Conservation (phyloP, 768 basidiomycete genomes). For the Suillus bovinus region DNA sequence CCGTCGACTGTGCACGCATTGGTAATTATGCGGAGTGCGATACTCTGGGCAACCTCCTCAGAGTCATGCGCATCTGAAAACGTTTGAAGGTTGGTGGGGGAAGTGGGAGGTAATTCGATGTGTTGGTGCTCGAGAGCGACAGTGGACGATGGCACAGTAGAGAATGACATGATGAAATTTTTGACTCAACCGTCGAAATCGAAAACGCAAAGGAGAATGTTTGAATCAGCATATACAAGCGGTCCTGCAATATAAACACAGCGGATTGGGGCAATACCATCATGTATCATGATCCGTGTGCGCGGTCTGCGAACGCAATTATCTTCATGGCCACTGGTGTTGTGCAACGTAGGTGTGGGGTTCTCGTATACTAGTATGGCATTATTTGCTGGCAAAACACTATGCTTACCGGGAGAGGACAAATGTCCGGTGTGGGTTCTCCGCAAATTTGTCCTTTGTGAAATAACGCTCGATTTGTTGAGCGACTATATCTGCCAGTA, state of each 20-base stretch:
- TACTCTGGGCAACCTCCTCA: conserved; percentile 53
- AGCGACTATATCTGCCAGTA: background rate
- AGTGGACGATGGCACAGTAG: conserved; percentile 24
- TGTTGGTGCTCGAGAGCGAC: conserved; percentile 8
- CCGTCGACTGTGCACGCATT: conserved; percentile 52
- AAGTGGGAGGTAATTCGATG: conserved; percentile 8
- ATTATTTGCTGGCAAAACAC: background rate
- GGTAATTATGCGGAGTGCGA: conserved; percentile 54
- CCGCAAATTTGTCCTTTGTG: background rate
- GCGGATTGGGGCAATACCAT: background rate
- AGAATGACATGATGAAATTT: conserved; percentile 14
- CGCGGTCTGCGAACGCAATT: background rate
- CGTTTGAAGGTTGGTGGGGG: conserved; percentile 36
- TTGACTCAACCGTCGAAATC: background rate
- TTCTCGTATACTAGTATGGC: background rate
- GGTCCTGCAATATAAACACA: background rate
- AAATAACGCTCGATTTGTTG: background rate
- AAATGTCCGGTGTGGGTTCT: background rate
- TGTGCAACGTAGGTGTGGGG: background rate
- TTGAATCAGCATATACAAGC: background rate
- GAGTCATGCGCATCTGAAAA: conserved; percentile 52
- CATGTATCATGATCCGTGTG: background rate
- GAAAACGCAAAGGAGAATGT: background rate
- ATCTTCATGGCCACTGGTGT: background rate
- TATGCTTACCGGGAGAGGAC: background rate